phyloP scores from a whole-genome alignment of 2,329 filamentous ascomycete genomes.

The Pestalotiopsis sp. region DNA sequence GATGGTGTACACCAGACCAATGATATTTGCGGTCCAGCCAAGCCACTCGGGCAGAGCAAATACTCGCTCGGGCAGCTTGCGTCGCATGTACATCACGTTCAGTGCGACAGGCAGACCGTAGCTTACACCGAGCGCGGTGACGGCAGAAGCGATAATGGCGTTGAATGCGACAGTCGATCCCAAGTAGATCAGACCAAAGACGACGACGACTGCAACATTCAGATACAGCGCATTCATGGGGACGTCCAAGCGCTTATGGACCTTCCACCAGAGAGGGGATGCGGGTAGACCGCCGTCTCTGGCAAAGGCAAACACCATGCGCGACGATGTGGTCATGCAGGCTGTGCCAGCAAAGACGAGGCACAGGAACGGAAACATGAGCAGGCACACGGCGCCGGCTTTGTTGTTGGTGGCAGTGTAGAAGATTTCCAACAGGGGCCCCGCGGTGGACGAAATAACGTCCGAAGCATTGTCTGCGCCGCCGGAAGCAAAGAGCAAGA shows the following conservation, averaged over 20 bases:
- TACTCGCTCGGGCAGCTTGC: slow-evolving; percentile 62
- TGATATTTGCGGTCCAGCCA: slow-evolving; percentile 64
- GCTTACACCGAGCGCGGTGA: slow-evolving; percentile 71
- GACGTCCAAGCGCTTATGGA: slow-evolving; percentile 56
- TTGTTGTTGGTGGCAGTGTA: slow-evolving; percentile 64
- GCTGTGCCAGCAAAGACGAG: slow-evolving; percentile 65
- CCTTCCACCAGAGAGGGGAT: slow-evolving; percentile 41
- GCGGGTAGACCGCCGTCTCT: slow-evolving; percentile 69
- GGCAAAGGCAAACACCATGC: slow-evolving; percentile 71
- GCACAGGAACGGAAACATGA: slow-evolving; percentile 68
- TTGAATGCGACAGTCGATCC: slow-evolving; percentile 71
- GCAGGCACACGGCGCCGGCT: slow-evolving; percentile 63
- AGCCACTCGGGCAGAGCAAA: slow-evolving; percentile 58
- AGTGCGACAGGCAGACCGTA: slow-evolving; percentile 76
- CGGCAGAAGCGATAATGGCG: slow-evolving; percentile 70
- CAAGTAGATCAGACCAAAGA: slow-evolving; percentile 73
- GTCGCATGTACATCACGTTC: slow-evolving; percentile 68
- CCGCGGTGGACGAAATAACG: slow-evolving; percentile 58
- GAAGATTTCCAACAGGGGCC: slow-evolving; percentile 65
- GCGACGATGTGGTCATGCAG: slow-evolving; percentile 67
- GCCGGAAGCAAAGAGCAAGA: slow-evolving; percentile 66
- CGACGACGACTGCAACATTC: slow-evolving; percentile 61
- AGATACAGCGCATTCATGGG: slow-evolving; percentile 69
- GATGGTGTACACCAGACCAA: slow-evolving; percentile 66
- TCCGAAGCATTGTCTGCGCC: slow-evolving; percentile 46